Base-by-base conservation (phyloP, 495 filamentous ascomycete species). In the Penicillium bialowiezense region DNA sequence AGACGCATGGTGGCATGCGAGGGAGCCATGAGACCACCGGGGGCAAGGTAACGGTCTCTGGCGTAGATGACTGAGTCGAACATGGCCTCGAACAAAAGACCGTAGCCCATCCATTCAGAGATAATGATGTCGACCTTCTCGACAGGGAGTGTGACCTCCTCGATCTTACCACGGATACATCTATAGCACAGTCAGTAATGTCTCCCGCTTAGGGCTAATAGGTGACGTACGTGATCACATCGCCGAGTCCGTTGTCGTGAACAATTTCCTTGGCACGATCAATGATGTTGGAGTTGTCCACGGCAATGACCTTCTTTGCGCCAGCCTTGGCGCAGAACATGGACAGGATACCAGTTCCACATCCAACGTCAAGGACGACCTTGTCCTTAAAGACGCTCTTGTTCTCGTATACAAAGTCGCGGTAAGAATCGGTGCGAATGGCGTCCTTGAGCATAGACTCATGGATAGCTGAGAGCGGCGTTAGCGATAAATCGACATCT, bases 31-130 rank as follows among this genome's bases (percentile, higher is more conserved):
- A 96, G 72, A 21, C 91, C 91, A 39, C 71, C 79, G 7, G 85
- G 82, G 19, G 67, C 80, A 17, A 97, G 83, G 69, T 89, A 96
- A 52, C 76, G 83, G 69, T 97, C 91, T 36, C 91, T 77, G 18
- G 91, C 91, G 51, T 87, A 90, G 40, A 97, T 74, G 26, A 97
- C 91, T 8, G 90, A 95, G 68, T 95, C 90, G 52, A 97, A 80
- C 91, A 97, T 97, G 56, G 84, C 85, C 76, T 97, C 91, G 64
- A 93, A 97, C 7, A 97, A 80, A 4, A 97, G 75, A 63, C 88
- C 87, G 64, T 97, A 97, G 4, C 91, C 91, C 91, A 97, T 97
- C 91, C 91, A 97, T 65, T 97, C 91, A 2, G 90, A 95, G 47
- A 97, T 84, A 56, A 97, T 96, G 65, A 97, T 91, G 58, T 97